Evolutionary conservation across 2,329 filamentous ascomycete species (phyloP).

Genomic region (Ascochyta viciae-villosae): DNA sequence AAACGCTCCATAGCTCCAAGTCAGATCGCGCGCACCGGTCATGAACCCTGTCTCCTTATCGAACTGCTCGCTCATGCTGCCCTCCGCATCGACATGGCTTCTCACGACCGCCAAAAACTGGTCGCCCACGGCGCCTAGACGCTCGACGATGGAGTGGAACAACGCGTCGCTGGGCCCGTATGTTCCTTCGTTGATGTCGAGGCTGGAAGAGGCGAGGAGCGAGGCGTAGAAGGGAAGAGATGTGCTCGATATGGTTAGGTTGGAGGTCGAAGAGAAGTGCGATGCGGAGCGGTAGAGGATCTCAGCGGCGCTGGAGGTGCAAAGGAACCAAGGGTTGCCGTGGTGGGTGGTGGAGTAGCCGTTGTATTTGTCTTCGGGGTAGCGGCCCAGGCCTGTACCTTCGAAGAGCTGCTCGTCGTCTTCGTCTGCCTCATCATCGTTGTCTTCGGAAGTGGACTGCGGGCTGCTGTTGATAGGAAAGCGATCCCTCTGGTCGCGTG

Average conservation of each 20-base stretch:
- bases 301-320: conserved; percentile 51
- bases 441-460: conserved; percentile 16
- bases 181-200: conserved; percentile 28
- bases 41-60: conserved; percentile 50
- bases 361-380: conserved; percentile 54
- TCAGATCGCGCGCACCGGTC: conserved; percentile 52
- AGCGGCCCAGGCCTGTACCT: conserved; percentile 52
- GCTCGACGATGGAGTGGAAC: conserved; percentile 40
- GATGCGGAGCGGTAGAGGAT: conserved; percentile 49
- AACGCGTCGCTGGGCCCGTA: conserved; percentile 38
- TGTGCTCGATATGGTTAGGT: conserved; percentile 41
- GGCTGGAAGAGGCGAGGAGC: conserved; percentile 38
- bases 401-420: conserved; percentile 23
- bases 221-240: conserved; percentile 48
- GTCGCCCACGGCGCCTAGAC: conserved; percentile 47
- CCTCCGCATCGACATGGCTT: conserved; percentile 48
- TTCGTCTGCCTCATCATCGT: conserved; percentile 9
- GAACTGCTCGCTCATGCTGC: conserved; percentile 55
- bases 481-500: conserved; percentile 44
- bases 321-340: conserved; percentile 55
- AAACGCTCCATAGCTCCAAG: conserved; percentile 56
- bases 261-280: conserved; percentile 34
- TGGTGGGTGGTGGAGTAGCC: conserved; percentile 43
- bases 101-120: conserved; percentile 52
- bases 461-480: conserved; percentile 50